A percentile compares a stretch with the other conserved stretches of the same genome.
phyloP scores from a whole-genome alignment of 31 red algal species.

The Odonthalia washingtoniensis region DNA sequence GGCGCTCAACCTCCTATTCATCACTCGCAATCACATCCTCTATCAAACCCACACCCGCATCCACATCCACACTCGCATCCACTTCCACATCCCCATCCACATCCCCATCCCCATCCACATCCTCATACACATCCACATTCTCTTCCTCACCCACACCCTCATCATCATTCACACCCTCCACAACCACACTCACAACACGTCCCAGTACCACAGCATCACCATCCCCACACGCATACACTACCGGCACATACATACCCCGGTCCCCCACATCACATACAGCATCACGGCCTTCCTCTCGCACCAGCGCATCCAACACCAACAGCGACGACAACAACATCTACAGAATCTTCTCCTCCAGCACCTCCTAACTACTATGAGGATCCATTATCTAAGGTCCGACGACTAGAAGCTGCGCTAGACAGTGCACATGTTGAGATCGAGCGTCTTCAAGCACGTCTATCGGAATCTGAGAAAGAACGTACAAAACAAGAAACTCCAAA shows the following conservation, averaged over 20 bases:
- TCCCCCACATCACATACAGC: background rate
- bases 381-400: conserved; percentile 41
- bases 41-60: no score
- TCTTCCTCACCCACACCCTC: conserved; percentile 25
- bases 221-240: conserved; percentile 30
- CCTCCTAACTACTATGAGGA: conserved; percentile 30
- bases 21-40: no score
- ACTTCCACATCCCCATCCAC: conserved; percentile 24
- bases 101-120: background rate
- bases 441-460: conserved; percentile 26
- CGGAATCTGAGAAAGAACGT: conserved; percentile 68
- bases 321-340: background rate
- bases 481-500: conserved; percentile 54
- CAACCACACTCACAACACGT: background rate
- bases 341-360: conserved; percentile 22
- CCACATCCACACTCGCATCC: no score
- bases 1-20: no score
- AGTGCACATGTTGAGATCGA: conserved; percentile 54
- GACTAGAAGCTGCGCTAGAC: conserved; percentile 48
- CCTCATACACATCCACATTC: background rate
- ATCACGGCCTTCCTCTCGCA: conserved; percentile 3
- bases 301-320: background rate
- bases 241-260: conserved; percentile 7
- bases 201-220: background rate
- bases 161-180: background rate